phyloP scores from a whole-genome alignment of 352 stramenopile species.

The Phytophthora foliorum region DNA sequence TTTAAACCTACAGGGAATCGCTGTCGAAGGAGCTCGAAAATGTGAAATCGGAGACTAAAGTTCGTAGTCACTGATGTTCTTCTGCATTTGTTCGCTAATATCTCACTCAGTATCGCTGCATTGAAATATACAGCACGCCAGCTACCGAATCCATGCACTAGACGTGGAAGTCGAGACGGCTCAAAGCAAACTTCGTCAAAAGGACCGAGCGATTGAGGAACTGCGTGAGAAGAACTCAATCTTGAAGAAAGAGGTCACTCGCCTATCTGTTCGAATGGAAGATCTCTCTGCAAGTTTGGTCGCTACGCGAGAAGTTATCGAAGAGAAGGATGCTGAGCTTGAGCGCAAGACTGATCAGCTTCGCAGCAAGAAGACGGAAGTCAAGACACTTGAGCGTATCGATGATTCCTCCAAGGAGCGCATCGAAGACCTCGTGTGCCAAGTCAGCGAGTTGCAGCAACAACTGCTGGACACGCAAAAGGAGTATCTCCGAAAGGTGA shows the following conservation, averaged over 20 bases:
- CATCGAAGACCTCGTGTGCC: conserved; percentile 80
- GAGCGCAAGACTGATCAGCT: conserved; percentile 73
- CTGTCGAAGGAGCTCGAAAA: conserved; percentile 73
- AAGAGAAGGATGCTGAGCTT: conserved; percentile 70
- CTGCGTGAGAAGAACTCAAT: conserved; percentile 70
- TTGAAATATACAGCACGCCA: conserved; percentile 57
- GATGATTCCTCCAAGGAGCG: conserved; percentile 82
- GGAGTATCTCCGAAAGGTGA: conserved; percentile 84
- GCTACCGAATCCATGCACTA: conserved; percentile 76
- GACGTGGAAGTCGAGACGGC: conserved; percentile 82
- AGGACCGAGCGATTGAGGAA: conserved; percentile 78
- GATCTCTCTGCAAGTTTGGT: conserved; percentile 60
- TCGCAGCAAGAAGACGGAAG: conserved; percentile 80
- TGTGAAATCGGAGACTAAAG: conserved; percentile 77
- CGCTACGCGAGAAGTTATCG: conserved; percentile 58
- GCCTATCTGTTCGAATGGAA: conserved; percentile 56
- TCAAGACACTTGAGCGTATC: conserved; percentile 80
- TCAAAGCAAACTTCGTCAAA: conserved; percentile 78
- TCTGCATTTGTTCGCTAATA: neutral
- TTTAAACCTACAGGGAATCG: conserved; percentile 45
- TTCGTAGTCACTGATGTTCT: conserved; percentile 9
- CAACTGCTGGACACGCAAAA: conserved; percentile 84
- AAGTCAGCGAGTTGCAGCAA: conserved; percentile 74
- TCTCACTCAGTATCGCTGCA: neutral
- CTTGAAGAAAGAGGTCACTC: conserved; percentile 73